Evolutionary conservation across 139 green algal genomes (phyloP), one percentile per base, ranked within the genome.

Genomic region (Limnomonas spitsbergensis): DNA sequence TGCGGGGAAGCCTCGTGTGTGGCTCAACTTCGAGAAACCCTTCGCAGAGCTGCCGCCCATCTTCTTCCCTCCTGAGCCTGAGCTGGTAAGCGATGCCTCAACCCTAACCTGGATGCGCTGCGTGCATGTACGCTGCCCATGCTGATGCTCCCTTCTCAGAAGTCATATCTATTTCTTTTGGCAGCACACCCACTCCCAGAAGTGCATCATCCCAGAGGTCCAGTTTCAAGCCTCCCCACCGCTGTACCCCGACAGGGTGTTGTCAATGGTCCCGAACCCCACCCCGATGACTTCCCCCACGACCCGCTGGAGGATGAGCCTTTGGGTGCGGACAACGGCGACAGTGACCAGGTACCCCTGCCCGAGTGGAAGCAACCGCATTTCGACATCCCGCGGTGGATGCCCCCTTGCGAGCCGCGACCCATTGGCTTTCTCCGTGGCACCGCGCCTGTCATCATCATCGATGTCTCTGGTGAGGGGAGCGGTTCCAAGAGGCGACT

Each of bases 401-500:
- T 76, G 32, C 52, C 83, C 0, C 88, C 88, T 14, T 77, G 80
- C 29, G 86, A 91, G 75, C 89, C 88, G 1, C 47, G 83, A 4
- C 89, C 89, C 1, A 72, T 93, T 26, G 88, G 88, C 75, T 91
- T 93, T 72, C 73, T 92, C 73, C 78, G 83, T 14, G 88, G 89
- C 53, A 66, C 53, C 27, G 86, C 86, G 0, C 89, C 89, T 2
- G 66, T 93, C 40, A 1, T 92, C 4, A 81, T 92, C 47, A 75
- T 88, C 66, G 88, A 92, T 53, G 86, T 92, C 26, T 78, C 53
- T 7, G 67, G 67, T 74, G 75, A 36, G 20, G 6, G 42, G 9
- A 54, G 9, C n/a, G n/a, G n/a, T n/a, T n/a, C n/a, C n/a, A n/a
- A n/a, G n/a, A n/a, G n/a, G n/a, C n/a, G n/a, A n/a, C n/a, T n/a